phyloP scores from a whole-genome alignment of 2,329 filamentous ascomycete genomes.

The Aspergillus niger region DNA sequence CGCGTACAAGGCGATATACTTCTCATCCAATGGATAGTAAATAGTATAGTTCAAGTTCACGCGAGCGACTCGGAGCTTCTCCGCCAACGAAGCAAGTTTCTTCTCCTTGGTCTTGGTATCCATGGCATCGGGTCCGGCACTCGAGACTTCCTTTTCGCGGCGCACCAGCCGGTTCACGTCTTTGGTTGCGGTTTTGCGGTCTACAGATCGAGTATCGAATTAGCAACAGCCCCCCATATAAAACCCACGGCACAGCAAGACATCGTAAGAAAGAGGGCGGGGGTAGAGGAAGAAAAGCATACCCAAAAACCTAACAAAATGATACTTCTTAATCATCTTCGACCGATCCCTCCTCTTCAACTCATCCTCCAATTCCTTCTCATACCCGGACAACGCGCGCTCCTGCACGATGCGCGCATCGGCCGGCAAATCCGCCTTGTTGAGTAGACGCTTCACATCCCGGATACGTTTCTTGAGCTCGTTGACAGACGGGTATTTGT shows the following conservation, averaged over 20 bases:
- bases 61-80: constrained; percentile 51
- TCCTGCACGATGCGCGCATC: constrained; percentile 61
- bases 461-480: constrained; percentile 60
- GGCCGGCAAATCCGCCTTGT: constrained; percentile 53
- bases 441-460: constrained; percentile 56
- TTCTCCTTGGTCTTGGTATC: constrained; percentile 21
- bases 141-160: constrained; percentile 44
- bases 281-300: constrained; percentile 11
- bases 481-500: constrained; percentile 44
- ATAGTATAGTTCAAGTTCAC: constrained; percentile 65
- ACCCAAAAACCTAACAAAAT: constrained; percentile 68
- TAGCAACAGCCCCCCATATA: constrained; percentile 2
- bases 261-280: too few relatives aligned
- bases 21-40: constrained; percentile 61
- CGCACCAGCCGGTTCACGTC: constrained; percentile 38
- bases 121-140: not conserved
- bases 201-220: constrained; percentile 20
- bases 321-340: constrained; percentile 63
- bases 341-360: constrained; percentile 52
- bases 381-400: constrained; percentile 58
- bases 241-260: too few relatives aligned
- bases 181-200: constrained; percentile 47
- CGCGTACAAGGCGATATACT: constrained; percentile 61
- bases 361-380: constrained; percentile 57
- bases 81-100: constrained; percentile 27